Conservation (phyloP, 1,284 basidiomycete genomes). For the Irpex sp. region DNA sequence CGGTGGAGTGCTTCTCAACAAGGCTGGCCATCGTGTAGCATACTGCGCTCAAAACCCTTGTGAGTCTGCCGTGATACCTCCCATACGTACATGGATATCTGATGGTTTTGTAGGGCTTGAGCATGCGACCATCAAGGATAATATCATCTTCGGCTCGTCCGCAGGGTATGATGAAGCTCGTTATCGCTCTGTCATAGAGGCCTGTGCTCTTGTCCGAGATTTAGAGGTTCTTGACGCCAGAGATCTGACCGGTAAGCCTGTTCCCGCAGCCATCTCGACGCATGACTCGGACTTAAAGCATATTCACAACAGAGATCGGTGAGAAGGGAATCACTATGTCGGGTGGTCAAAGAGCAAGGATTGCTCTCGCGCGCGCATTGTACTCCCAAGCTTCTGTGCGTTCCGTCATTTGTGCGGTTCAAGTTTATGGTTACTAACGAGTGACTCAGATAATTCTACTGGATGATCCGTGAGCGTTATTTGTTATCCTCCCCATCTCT, state of each 20-base stretch:
- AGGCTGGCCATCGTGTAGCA: conserved; percentile 56
- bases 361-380: conserved; percentile 65
- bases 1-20: conserved; percentile 62
- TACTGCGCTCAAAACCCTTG: conserved; percentile 70
- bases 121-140: conserved; percentile 77
- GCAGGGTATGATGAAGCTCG: conserved; percentile 64
- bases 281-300: conserved; percentile 1
- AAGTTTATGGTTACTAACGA: conserved; percentile 18
- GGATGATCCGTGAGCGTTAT: conserved; percentile 70
- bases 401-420: conserved; percentile 1
- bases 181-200: conserved; percentile 73
- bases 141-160: conserved; percentile 75
- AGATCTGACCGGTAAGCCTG: conserved; percentile 66
- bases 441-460: conserved; percentile 65
- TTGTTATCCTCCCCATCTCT: not conserved
- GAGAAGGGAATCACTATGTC: conserved; percentile 78
- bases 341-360: conserved; percentile 80
- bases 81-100: not conserved
- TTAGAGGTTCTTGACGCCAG: conserved; percentile 76
- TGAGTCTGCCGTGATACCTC: conserved; percentile 27
- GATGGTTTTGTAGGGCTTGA: conserved; percentile 47
- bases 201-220: conserved; percentile 77
- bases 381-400: conserved; percentile 60
- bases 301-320: conserved; percentile 51
- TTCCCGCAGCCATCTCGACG: not conserved